These are phyloP conservation scores for Remersonia thermophila DNA, from an alignment of 2,329 filamentous ascomycete species.

Conservation along the genomic window DNA sequence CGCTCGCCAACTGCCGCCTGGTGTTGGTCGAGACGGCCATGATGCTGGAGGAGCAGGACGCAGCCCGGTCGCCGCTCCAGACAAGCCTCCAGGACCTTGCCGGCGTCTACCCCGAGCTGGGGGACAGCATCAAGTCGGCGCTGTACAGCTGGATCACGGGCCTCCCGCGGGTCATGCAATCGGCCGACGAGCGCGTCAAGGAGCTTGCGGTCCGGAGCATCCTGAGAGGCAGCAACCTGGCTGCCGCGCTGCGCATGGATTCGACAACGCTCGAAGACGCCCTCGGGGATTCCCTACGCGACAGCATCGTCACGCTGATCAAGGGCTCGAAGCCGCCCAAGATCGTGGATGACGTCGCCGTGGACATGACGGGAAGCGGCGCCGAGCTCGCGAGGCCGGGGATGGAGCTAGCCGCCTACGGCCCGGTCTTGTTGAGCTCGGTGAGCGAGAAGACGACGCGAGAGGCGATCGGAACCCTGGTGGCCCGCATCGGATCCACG, in stretches of 20 bases:
- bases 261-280: slow-evolving; percentile 55
- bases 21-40: slow-evolving; percentile 76
- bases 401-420: slow-evolving; percentile 31
- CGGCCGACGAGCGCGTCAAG: slow-evolving; percentile 69
- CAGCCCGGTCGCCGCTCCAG: slow-evolving; percentile 19
- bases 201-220: slow-evolving; percentile 61
- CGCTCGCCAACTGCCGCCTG: slow-evolving; percentile 54
- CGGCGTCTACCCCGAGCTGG: slow-evolving; percentile 39
- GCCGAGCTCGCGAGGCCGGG: slow-evolving; percentile 18
- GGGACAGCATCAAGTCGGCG: slow-evolving; percentile 48
- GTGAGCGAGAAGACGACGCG: slow-evolving; percentile 55
- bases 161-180: slow-evolving; percentile 71
- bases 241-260: slow-evolving; percentile 50
- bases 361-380: slow-evolving; percentile 18
- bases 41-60: slow-evolving; percentile 38
- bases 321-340: slow-evolving; percentile 22
- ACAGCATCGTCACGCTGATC: slow-evolving; percentile 49
- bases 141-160: slow-evolving; percentile 73
- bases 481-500: slow-evolving; percentile 42
- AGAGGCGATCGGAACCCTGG: slow-evolving; percentile 44
- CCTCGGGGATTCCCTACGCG: slow-evolving; percentile 56
- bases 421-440: slow-evolving; percentile 48
- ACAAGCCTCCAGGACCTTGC: slow-evolving; percentile 49
- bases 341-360: slow-evolving; percentile 23
- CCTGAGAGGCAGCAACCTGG: slow-evolving; percentile 56